phyloP scores from a whole-genome alignment of 2,329 filamentous ascomycete genomes.

The Aspergillus novofumigatus region DNA sequence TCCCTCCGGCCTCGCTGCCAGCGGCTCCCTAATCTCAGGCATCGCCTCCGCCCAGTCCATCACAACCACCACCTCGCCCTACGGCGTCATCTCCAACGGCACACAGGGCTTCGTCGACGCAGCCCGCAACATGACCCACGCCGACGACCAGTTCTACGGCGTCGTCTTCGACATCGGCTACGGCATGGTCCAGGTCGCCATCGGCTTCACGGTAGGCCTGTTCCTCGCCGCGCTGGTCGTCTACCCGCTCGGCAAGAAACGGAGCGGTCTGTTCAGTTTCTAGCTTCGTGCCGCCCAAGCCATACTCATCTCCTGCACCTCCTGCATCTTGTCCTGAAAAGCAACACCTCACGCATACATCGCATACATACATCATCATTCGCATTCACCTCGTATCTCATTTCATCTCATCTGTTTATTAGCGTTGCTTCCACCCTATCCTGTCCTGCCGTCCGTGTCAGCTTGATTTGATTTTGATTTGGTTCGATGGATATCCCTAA shows the following conservation, averaged over 20 bases:
- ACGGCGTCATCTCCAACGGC: slow-evolving; percentile 44
- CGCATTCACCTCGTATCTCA: not conserved
- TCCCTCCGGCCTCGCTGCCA: slow-evolving; percentile 57
- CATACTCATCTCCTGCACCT: too few relatives aligned
- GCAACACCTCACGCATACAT: not conserved
- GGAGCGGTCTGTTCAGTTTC: slow-evolving; percentile 48
- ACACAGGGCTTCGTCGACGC: slow-evolving; percentile 29
- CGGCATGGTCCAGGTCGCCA: slow-evolving; percentile 48
- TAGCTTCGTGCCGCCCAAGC: slow-evolving; percentile 9
- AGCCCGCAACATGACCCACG: slow-evolving; percentile 21
- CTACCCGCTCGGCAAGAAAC: slow-evolving; percentile 47
- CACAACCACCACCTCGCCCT: slow-evolving; percentile 22
- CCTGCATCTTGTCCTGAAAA: too few relatives aligned
- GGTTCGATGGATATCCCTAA: not conserved
- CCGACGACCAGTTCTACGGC: slow-evolving; percentile 17
- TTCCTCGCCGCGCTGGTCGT: slow-evolving; percentile 47
- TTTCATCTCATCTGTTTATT: not conserved
- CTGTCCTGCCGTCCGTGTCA: not conserved
- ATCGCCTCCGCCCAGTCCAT: slow-evolving; percentile 57
- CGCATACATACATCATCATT: not conserved
- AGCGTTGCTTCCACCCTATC: not conserved
- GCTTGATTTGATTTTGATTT: not conserved
- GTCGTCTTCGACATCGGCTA: slow-evolving; percentile 45
- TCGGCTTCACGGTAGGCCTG: slow-evolving; percentile 48
- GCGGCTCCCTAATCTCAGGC: slow-evolving; percentile 56